Percentiles rank a stretch among this genome's conserved stretches.
phyloP scores from a whole-genome alignment of 441 rosid species.

The Hypseocharis bilobata region DNA sequence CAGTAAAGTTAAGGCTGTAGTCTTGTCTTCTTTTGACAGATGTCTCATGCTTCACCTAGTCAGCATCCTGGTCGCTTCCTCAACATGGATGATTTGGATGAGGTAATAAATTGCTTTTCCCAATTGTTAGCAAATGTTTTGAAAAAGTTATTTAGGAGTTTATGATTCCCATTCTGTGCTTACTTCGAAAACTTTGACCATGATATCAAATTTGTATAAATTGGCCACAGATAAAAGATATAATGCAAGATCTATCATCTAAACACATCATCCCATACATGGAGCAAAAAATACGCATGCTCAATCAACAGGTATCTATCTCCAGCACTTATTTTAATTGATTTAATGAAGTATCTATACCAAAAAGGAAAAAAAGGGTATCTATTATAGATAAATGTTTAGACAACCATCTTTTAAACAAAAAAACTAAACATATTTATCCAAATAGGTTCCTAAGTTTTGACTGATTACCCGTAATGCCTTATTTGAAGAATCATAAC shows the following conservation, averaged over 20 bases:
- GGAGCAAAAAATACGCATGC: conserved; percentile 89
- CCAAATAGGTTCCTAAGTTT: background rate
- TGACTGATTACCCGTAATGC: background rate
- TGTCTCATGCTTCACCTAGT: conserved; percentile 40
- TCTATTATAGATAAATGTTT: background rate
- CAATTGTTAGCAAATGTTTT: conserved; percentile 13
- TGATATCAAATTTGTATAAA: conserved; percentile 21
- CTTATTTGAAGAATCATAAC: conserved; percentile 1
- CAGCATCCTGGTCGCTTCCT: conserved; percentile 63
- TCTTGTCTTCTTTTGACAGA: conserved; percentile 46
- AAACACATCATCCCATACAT: conserved; percentile 86
- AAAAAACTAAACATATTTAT: background rate
- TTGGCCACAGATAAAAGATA: conserved; percentile 65
- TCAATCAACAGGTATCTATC: conserved; percentile 74
- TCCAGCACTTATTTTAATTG: conserved; percentile 9
- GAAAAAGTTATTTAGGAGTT: conserved; percentile 4
- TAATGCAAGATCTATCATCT: conserved; percentile 84
- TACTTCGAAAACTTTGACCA: conserved; percentile 19
- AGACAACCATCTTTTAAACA: background rate
- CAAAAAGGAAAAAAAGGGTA: too few relatives aligned
- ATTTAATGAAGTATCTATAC: background rate
- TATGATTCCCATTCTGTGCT: conserved; percentile 20
- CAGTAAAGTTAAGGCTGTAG: conserved; percentile 21
- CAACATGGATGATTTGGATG: conserved; percentile 62
- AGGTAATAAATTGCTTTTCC: conserved; percentile 38